phyloP scores from a whole-genome alignment of 139 green algal genomes.

The Picochlorum sp. region DNA sequence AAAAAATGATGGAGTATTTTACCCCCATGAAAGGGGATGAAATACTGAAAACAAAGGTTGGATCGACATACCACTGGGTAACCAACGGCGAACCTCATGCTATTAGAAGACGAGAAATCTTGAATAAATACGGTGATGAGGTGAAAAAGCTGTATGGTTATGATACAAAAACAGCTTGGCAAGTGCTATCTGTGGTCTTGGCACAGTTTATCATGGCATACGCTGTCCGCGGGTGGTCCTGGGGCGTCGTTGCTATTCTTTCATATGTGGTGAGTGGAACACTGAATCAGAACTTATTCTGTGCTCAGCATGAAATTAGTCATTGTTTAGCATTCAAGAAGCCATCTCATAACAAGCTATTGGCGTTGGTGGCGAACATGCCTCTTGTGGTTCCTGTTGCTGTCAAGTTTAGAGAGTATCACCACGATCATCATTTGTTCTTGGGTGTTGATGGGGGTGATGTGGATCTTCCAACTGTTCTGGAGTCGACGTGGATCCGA shows the following conservation, averaged over 20 bases:
- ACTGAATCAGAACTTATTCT: constrained; percentile 58
- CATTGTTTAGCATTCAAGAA: constrained; percentile 55
- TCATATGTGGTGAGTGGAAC: constrained; percentile 48
- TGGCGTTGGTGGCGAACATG: constrained; percentile 50
- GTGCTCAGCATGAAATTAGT: constrained; percentile 58
- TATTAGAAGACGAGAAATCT: constrained; percentile 39
- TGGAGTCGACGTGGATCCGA: constrained; percentile 34
- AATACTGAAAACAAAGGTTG: constrained; percentile 5
- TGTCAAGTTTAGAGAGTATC: constrained; percentile 61
- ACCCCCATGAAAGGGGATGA: not conserved
- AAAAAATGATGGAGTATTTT: not conserved
- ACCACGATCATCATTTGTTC: constrained; percentile 66
- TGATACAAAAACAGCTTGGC: constrained; percentile 37
- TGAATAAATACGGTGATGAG: constrained; percentile 51
- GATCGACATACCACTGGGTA: constrained; percentile 31
- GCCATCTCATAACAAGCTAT: constrained; percentile 43
- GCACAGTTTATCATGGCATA: constrained; percentile 46
- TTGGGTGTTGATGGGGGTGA: constrained; percentile 54
- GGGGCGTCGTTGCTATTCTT: constrained; percentile 33
- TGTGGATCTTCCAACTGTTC: constrained; percentile 46
- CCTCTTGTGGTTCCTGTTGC: constrained; percentile 50
- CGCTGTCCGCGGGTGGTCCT: constrained; percentile 27
- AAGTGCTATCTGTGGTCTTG: constrained; percentile 40
- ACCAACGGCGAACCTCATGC: constrained; percentile 49
- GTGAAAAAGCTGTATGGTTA: constrained; percentile 56